Conservation (phyloP, 495 filamentous ascomycete genomes). For the Stereocaulon alpinum region DNA sequence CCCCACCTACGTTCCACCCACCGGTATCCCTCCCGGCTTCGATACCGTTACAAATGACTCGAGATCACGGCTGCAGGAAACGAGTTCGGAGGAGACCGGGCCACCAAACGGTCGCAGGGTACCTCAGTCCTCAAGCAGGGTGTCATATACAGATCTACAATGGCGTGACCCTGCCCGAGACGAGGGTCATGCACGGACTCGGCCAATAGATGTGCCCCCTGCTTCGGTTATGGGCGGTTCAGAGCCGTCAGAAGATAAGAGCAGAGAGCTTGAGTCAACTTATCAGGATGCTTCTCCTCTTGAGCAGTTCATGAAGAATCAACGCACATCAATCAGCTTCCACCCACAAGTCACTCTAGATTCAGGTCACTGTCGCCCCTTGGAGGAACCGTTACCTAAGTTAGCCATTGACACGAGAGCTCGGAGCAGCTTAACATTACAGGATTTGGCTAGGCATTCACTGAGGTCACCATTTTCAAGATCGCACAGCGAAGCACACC, state of each 20-base stretch:
- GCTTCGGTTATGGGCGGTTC: conserved; percentile 10
- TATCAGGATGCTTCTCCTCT: conserved; percentile 33
- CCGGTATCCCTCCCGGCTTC: conserved; percentile 7
- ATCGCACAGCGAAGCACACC: conserved; percentile 19
- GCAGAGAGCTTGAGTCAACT: conserved; percentile 1
- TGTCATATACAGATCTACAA: conserved; percentile 14
- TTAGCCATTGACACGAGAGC: conserved; percentile 13
- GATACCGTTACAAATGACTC: conserved; percentile 12
- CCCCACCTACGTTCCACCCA: conserved; percentile 8
- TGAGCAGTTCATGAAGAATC: conserved; percentile 34
- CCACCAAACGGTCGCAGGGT: not conserved
- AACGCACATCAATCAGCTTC: conserved; percentile 36
- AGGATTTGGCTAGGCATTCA: conserved; percentile 7
- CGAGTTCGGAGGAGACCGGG: conserved; percentile 10
- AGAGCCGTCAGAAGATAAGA: conserved; percentile 14
- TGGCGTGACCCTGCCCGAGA: conserved; percentile 13
- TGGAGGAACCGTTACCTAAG: conserved; percentile 34
- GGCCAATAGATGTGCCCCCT: conserved; percentile 20
- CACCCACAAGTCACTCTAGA: conserved; percentile 33
- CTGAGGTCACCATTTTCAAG: conserved; percentile 6
- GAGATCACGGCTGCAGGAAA: not conserved
- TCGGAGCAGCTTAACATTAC: conserved; percentile 3
- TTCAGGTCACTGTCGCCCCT: conserved; percentile 28
- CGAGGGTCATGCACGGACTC: conserved; percentile 16
- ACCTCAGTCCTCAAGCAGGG: conserved; percentile 11